Conservation (phyloP, 2,329 filamentous ascomycete species). For the Trichothecium roseum region DNA sequence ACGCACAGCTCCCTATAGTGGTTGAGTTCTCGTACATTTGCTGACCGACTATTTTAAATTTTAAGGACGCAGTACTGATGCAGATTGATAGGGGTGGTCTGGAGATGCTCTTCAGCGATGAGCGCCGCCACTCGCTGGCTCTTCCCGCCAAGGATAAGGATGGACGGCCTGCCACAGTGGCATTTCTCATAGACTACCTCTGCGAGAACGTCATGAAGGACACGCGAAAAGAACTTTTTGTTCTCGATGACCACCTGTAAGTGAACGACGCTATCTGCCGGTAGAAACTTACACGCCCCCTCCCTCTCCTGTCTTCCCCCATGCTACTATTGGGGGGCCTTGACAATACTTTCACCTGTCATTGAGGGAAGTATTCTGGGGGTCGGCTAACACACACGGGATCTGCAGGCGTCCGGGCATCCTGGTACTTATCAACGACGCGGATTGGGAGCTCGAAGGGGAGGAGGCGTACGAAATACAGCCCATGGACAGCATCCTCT, state of each 20-base stretch:
- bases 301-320: neutral
- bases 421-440: slow-evolving; percentile 92
- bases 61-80: slow-evolving; percentile 1
- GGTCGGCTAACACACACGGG: neutral
- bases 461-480: slow-evolving; percentile 84
- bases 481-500: slow-evolving; percentile 76
- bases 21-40: slow-evolving; percentile 57
- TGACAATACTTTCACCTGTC: no score
- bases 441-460: slow-evolving; percentile 96
- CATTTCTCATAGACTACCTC: slow-evolving; percentile 67
- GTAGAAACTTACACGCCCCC: neutral
- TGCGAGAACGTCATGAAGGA: slow-evolving; percentile 80
- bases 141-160: slow-evolving; percentile 54
- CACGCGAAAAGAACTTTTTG: slow-evolving; percentile 75
- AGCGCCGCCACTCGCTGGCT: slow-evolving; percentile 60
- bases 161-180: slow-evolving; percentile 56
- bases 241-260: slow-evolving; percentile 80
- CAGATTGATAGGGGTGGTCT: slow-evolving; percentile 63
- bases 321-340: no score
- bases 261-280: slow-evolving; percentile 27
- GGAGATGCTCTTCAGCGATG: slow-evolving; percentile 84
- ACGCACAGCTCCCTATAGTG: slow-evolving; percentile 41
- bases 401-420: slow-evolving; percentile 75
- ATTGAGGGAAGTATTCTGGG: neutral
- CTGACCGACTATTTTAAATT: slow-evolving; percentile 5